Percentiles rank a stretch among this genome's conserved stretches.
phyloP scores from a whole-genome alignment of 306 rosid species.

The Medicago arabica region DNA sequence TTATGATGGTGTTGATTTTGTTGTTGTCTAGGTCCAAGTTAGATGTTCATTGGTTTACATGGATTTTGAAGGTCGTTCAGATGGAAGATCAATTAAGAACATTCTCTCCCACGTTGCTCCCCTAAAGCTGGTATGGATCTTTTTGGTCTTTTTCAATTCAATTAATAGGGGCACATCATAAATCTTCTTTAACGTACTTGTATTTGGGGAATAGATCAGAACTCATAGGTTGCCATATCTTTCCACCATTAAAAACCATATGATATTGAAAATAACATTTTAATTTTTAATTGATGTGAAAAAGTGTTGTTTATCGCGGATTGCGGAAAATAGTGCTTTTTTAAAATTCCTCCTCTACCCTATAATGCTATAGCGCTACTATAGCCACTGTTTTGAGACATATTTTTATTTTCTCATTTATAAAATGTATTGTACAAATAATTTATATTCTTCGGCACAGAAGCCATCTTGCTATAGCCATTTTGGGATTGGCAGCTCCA shows the following conservation, averaged over 20 bases:
- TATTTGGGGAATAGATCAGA: slow-evolving; percentile 21
- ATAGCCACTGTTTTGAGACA: not conserved
- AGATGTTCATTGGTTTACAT: slow-evolving; percentile 76
- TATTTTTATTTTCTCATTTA: not conserved
- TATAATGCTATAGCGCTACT: not conserved
- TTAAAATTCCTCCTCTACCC: not conserved
- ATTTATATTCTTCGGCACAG: not conserved
- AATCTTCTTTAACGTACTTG: not conserved
- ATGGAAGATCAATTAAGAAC: slow-evolving; percentile 89
- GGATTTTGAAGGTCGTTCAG: slow-evolving; percentile 99
- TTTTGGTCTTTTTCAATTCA: slow-evolving; percentile 15
- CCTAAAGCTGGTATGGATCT: slow-evolving; percentile 76
- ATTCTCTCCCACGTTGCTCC: slow-evolving; percentile 98
- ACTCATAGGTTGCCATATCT: slow-evolving; percentile 19
- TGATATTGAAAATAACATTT: slow-evolving; percentile 15
- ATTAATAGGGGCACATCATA: slow-evolving; percentile 25
- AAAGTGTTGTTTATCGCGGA: not conserved
- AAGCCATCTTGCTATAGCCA: not conserved
- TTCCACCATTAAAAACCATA: slow-evolving; percentile 12
- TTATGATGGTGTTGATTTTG: slow-evolving; percentile 14
- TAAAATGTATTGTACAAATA: not conserved
- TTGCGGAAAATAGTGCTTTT: not conserved
- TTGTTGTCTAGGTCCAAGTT: slow-evolving; percentile 78
- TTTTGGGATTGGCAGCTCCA: not conserved
- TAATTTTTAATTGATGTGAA: slow-evolving; percentile 7